Evolutionary conservation across 139 green algal species (phyloP).

Genomic region (Pedinophyceae sp.): DNA sequence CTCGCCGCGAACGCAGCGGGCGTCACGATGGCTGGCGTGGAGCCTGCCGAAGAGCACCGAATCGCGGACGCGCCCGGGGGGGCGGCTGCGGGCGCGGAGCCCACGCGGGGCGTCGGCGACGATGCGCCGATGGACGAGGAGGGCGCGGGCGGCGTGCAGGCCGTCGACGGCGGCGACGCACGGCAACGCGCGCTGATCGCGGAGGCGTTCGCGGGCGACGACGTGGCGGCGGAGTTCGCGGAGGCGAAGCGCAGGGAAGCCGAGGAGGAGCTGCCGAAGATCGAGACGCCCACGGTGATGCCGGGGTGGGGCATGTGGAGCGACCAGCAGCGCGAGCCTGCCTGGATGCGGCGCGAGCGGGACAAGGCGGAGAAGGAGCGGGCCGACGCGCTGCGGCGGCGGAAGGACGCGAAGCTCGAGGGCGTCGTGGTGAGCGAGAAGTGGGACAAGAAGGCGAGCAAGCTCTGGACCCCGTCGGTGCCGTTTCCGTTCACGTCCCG

Average conservation of each 20-base stretch:
- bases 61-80: too few relatives aligned
- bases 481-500: slow-evolving; percentile 56
- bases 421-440: slow-evolving; percentile 78
- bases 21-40: too few relatives aligned
- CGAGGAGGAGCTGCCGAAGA: slow-evolving; percentile 59
- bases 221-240: slow-evolving; percentile 80
- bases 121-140: too few relatives aligned
- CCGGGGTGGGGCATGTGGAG: slow-evolving; percentile 86
- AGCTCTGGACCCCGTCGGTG: slow-evolving; percentile 41
- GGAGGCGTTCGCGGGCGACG: slow-evolving; percentile 72
- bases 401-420: slow-evolving; percentile 59
- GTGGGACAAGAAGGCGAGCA: slow-evolving; percentile 69
- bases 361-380: slow-evolving; percentile 34
- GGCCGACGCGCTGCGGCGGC: slow-evolving; percentile 1
- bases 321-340: slow-evolving; percentile 45
- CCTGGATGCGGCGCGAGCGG: slow-evolving; percentile 45
- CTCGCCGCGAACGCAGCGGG: too few relatives aligned
- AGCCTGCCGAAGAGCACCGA: too few relatives aligned
- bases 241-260: slow-evolving; percentile 62
- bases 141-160: too few relatives aligned
- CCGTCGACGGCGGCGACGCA: too few relatives aligned
- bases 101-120: too few relatives aligned
- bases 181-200: too few relatives aligned
- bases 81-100: too few relatives aligned
- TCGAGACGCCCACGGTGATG: slow-evolving; percentile 39